Conservation (phyloP, 257 asterid genomes). For the Avicennia marina region DNA sequence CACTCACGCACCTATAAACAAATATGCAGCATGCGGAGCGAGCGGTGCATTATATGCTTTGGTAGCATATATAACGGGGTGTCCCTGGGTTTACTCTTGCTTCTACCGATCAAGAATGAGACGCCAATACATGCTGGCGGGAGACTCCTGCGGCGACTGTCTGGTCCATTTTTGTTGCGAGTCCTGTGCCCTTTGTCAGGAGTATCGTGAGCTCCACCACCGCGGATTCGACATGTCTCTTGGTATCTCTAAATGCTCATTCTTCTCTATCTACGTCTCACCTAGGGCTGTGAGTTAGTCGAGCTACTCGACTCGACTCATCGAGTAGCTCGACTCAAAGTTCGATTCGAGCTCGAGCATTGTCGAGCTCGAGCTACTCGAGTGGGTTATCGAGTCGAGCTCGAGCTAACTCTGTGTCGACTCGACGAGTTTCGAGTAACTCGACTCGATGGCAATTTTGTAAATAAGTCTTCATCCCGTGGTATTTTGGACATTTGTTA, state of each 20-base stretch:
- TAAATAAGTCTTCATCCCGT: no score
- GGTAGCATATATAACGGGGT: conserved; percentile 13
- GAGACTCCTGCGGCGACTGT: conserved; percentile 21
- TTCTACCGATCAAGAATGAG: conserved; percentile 26
- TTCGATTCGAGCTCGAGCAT: no score
- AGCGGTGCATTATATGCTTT: conserved; percentile 25
- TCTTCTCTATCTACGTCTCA: background rate
- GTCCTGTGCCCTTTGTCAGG: conserved; percentile 27
- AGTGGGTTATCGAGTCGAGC: no score
- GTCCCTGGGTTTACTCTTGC: conserved; percentile 25
- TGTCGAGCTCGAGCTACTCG: no score
- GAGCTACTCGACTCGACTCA: no score
- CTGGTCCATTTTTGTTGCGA: conserved; percentile 24
- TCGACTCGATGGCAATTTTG: no score
- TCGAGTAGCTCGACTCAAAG: no score
- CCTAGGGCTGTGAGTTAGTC: no score
- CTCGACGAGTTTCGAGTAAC: no score
- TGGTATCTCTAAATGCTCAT: conserved; percentile 6
- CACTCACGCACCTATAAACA: no score
- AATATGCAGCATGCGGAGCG: conserved; percentile 40
- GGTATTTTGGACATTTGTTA: no score
- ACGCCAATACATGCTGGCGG: conserved; percentile 17
- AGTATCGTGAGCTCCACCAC: conserved; percentile 29
- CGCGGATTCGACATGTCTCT: conserved; percentile 33
- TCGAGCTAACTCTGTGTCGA: no score